Percentiles rank a stretch among this genome's conserved stretches.
phyloP scores from a whole-genome alignment of 2,329 filamentous ascomycete species.

The Botrytis porri region DNA sequence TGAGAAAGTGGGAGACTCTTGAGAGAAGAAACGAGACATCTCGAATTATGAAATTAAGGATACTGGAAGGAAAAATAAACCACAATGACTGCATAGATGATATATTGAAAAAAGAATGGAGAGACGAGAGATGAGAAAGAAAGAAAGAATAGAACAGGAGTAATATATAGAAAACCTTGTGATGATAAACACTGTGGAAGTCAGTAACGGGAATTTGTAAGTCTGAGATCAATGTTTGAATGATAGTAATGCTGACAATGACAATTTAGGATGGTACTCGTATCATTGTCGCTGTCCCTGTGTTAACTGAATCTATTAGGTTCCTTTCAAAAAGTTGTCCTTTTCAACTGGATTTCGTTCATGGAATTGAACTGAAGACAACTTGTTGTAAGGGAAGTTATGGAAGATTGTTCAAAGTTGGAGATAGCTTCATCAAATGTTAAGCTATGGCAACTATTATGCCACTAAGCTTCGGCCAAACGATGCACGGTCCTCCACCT shows the following conservation, averaged over 20 bases:
- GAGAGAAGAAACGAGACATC: conserved; percentile 30
- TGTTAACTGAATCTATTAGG: neutral
- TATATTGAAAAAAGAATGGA: neutral
- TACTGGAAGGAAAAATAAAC: neutral
- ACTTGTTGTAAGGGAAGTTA: neutral
- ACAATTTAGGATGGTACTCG: neutral
- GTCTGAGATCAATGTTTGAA: conserved; percentile 2
- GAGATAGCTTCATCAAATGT: neutral
- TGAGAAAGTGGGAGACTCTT: neutral
- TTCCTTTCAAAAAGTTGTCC: neutral
- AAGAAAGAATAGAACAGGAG: neutral
- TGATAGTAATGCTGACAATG: conserved; percentile 14
- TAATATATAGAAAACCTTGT: neutral
- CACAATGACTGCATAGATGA: neutral
- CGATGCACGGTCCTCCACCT: neutral
- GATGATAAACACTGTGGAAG: neutral
- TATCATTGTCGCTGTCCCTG: neutral
- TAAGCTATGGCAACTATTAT: neutral
- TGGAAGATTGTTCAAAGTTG: neutral
- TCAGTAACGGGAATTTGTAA: neutral
- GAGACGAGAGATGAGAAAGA: neutral
- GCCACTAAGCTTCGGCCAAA: neutral
- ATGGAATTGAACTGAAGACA: neutral
- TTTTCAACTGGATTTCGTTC: too few species aligned
- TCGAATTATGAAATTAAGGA: neutral